Evolutionary conservation across 1,284 basidiomycete genomes (phyloP), one percentile per base, ranked within the genome.

Genomic region (Ceratobasidium sp.): DNA sequence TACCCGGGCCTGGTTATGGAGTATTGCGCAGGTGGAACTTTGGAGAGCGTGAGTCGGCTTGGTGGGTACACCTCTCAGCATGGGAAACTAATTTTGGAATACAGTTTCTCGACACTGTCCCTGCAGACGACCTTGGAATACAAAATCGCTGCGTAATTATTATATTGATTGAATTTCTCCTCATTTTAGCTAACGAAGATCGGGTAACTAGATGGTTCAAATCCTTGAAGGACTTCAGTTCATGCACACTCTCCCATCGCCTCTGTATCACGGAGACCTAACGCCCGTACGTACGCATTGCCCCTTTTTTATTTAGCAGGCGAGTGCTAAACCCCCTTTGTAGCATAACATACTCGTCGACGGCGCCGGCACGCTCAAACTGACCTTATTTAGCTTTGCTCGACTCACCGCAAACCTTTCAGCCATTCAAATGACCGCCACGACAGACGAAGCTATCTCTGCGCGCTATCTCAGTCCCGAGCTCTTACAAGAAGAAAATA

Each of bases 391-490:
- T 6, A 63, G 61, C 21, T 63, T 63, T 63, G 61, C 61, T 7
- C 46, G 61, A 21, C 43, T 63, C 1, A n/a, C 61, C 1, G 61
- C 61, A 18, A 50, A 47, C 32, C 11, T 63, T 1, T 46, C 61
- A 1, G 30, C 46, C 5, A 49, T 32, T n/a, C 61, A 63, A 35
- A 49, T 46, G 14, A 21, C 44, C 7, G 43, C 61, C 3, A 43
- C 61, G 2, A 46, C 44, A 13, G 61, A 63, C 46, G 46, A 63
- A n/a, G 61, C 61, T 2, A 47, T 47, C 11, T 63, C 61, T 11
- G 61, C 61, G 11, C 21, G 61, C 5, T 63, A 63, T 35, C 61
- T 63, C 14, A 63, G 61, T n/a, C 61, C 61, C 7, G 61, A 63
- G n/a, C 61, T 63, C 16, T n/a, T 63, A 13, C 6, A 46, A 50